Percentiles rank a stretch among this genome's conserved stretches.
phyloP scores from a whole-genome alignment of 345 rosid genomes.

The Geranium brycei region DNA sequence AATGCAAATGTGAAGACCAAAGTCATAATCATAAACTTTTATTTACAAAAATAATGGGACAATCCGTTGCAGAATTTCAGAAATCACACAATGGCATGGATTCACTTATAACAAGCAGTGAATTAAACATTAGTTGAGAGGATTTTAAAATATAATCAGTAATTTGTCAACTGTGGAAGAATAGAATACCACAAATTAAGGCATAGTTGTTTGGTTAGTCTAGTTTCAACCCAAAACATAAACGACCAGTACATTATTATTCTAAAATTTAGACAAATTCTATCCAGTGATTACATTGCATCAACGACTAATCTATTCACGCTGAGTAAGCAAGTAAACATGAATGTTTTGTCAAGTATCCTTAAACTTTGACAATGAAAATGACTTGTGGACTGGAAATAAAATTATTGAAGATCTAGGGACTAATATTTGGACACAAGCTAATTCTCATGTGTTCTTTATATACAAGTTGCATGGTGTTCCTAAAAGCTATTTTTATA shows the following conservation, averaged over 20 bases:
- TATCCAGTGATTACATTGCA: not conserved
- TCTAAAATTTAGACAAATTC: not conserved
- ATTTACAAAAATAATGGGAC: not conserved
- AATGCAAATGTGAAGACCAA: conserved; percentile 10
- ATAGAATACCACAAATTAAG: not conserved
- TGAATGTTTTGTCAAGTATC: not conserved
- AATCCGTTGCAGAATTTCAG: not conserved
- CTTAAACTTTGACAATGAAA: too few species aligned
- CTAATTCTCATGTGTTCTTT: too few species aligned
- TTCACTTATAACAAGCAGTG: too few species aligned
- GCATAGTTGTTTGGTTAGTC: not conserved
- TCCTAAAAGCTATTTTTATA: too few species aligned
- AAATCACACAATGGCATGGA: not conserved
- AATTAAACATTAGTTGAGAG: too few species aligned
- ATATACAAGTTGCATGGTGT: too few species aligned
- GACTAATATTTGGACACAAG: too few species aligned
- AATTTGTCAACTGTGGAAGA: not conserved
- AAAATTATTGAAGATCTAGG: too few species aligned
- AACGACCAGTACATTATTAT: not conserved
- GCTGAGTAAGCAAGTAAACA: not conserved
- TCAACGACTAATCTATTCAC: not conserved
- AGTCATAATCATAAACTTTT: not conserved
- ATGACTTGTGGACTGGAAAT: too few species aligned
- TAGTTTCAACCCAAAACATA: not conserved
- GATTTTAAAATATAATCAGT: not conserved